Evolutionary conservation across 2,329 filamentous ascomycete species (phyloP), one percentile per base, ranked within the genome.

Genomic region (Colletotrichum filicis): DNA sequence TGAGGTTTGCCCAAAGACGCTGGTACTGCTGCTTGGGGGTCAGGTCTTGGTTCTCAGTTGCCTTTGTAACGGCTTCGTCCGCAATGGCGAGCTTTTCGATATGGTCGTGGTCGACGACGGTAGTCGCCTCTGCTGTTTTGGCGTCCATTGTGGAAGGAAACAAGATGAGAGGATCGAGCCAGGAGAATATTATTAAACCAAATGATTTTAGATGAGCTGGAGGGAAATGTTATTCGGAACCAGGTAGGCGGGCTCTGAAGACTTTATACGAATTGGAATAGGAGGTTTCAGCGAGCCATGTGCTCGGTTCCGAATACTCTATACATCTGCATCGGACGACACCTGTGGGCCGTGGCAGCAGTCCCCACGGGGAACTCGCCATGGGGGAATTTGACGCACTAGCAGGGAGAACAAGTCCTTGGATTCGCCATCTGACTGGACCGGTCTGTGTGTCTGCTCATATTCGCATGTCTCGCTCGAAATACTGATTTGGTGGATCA

Each of bases 1-100:
- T 79, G 8, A 49, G 42, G 19, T 22, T 49, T 2, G 42, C 4
- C 42, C 16, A 49, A 11, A 49, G 42, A 11, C 42, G 42, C 19
- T 49, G 42, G 4, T 49, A 49, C 4, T 49, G 42, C 11, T 49
- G 42, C 42, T 49, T 49, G 3, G 42, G 42, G 7, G 42, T 49
- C 42, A 49, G 8, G 19, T 49, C 42, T 49, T 49, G 42, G 5
- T 49, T 49, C 19, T 49, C 19, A 2, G 42, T 49, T n/a, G 42
- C 42, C 42, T 19, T 22, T 2, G 19, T n/a, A 9, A 49, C 42
- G 42, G 42, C 42, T 49, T 49, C 42, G 12, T 49, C 42, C 19
- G 42, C 42, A 49, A 22, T n/a, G 1, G 42, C 42, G 42, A 49
- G 42, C 2, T 49, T 49, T 1, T 49, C 42, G 42, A 49, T 5